Percentiles rank a stretch among this genome's conserved stretches.
Conservation (phyloP, 2,329 filamentous ascomycete genomes). For the Blastomyces gilchristii region DNA sequence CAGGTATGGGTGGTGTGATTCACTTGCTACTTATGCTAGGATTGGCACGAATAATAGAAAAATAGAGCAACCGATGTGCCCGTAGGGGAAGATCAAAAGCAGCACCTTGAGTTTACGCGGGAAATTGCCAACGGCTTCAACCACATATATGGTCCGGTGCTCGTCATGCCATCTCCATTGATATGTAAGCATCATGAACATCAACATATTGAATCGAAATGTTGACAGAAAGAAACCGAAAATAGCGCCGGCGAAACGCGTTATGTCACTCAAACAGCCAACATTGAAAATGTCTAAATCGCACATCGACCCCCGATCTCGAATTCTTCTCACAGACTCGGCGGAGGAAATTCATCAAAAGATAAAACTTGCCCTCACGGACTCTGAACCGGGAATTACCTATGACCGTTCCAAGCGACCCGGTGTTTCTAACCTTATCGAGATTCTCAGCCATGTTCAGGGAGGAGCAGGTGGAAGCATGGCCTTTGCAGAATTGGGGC, state of each 20-base stretch:
- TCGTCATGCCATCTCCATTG: constrained; percentile 59
- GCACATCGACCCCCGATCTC: constrained; percentile 56
- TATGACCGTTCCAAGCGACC: constrained; percentile 63
- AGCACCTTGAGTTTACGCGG: constrained; percentile 88
- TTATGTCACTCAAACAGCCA: constrained; percentile 82
- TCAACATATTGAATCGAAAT: neutral
- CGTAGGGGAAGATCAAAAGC: constrained; percentile 88
- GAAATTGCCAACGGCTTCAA: constrained; percentile 85
- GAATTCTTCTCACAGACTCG: constrained; percentile 72
- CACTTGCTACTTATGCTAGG: constrained; percentile 13
- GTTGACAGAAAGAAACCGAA: neutral
- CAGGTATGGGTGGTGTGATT: constrained; percentile 38
- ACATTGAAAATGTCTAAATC: constrained; percentile 92
- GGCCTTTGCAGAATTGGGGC: constrained; percentile 38
- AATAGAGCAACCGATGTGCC: constrained; percentile 79
- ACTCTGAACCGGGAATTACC: constrained; percentile 55
- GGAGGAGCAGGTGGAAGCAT: constrained; percentile 23
- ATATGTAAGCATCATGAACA: constrained; percentile 47
- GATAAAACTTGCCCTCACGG: constrained; percentile 64
- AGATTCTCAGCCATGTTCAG: constrained; percentile 65
- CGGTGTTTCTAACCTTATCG: constrained; percentile 77
- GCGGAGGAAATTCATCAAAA: constrained; percentile 56
- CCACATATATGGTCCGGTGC: constrained; percentile 52
- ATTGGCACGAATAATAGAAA: constrained; percentile 7
- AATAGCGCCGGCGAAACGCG: constrained; percentile 63